Evolutionary conservation across 2,329 filamentous ascomycete species (phyloP), one percentile per base, ranked within the genome.

Genomic region (Botryosphaeria dothidea): DNA sequence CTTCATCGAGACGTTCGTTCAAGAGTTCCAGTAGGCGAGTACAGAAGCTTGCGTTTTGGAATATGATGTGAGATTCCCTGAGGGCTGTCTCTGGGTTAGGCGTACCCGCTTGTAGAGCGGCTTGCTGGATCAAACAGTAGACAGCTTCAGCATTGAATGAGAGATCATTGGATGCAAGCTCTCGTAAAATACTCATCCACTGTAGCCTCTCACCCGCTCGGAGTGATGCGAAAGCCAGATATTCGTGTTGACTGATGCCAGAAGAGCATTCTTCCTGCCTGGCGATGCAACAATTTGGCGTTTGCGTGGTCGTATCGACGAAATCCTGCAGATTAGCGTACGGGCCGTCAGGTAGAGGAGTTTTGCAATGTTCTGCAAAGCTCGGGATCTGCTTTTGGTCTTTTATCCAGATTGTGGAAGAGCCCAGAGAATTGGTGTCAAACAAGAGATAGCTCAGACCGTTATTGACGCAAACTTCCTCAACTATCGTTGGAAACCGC

Each of bases 401-500:
- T 25, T 4, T 64, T 43, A 4, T 36, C 46, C 61, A 64, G 49
- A 13, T 25, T 17, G 27, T 31, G 27, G 11, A 58, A 2, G 3
- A 21, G 1, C 60, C 61, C n/a, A n/a, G n/a, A 13, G 17, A 7
- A 0, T 7, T 31, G 17, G 67, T 64, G 43, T 73, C 70, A 45
- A 67, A 66, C 72, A 68, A 58, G 58, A 66, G 17, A 52, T 77
- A 82, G 0, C 65, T 31, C 15, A 84, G 65, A 0, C 78, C 82
- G 63, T 84, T 84, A 0, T 74, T 69, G 0, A 83, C 68, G 36
- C 79, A 81, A 4, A 85, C 68, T 1, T 74, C 68, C 15, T 76
- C 67, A 0, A 68, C 67, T 0, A 70, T 70, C 6, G 64, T 64
- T 1, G 61, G 63, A 23, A 80, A 70, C 0, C n/a, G 0, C 46